phyloP scores from a whole-genome alignment of 139 green algal genomes.

The Yamagishiella unicocca region DNA sequence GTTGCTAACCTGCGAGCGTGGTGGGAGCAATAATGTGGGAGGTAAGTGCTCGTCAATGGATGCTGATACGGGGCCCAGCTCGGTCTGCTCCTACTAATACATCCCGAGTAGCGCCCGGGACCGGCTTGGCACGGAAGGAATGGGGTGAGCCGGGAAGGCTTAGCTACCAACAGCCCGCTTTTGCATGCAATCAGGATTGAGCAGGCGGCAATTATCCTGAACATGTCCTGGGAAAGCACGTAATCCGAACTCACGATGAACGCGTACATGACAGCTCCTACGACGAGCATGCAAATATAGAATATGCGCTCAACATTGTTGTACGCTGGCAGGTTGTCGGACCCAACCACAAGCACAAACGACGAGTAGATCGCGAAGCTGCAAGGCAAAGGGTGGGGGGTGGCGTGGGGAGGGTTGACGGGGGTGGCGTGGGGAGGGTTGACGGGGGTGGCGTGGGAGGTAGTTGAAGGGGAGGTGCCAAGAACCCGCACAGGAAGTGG shows the following conservation, averaged over 20 bases:
- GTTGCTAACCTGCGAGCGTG: constrained; percentile 52
- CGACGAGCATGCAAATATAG: neutral
- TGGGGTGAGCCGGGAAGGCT: neutral
- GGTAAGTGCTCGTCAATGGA: neutral
- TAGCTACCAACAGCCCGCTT: neutral
- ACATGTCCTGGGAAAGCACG: neutral
- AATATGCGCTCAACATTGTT: constrained; percentile 57
- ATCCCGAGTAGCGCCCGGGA: neutral
- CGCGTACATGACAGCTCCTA: constrained; percentile 9
- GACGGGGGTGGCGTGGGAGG: too few relatives aligned
- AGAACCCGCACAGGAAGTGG: neutral
- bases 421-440: neutral
- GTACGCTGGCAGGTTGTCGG: constrained; percentile 51
- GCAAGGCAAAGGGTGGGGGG: neutral
- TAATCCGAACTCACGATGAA: constrained; percentile 26
- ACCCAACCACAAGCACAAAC: constrained; percentile 58
- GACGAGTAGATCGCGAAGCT: constrained; percentile 51
- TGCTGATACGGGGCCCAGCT: neutral
- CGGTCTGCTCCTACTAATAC: too few relatives aligned
- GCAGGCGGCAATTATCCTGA: neutral
- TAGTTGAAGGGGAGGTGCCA: neutral
- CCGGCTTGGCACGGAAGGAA: neutral
- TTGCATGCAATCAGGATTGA: neutral
- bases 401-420: neutral
- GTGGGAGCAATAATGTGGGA: constrained; percentile 25